Conservation (phyloP, 1,139 yeast genomes). For the Kazachstania sp. region DNA sequence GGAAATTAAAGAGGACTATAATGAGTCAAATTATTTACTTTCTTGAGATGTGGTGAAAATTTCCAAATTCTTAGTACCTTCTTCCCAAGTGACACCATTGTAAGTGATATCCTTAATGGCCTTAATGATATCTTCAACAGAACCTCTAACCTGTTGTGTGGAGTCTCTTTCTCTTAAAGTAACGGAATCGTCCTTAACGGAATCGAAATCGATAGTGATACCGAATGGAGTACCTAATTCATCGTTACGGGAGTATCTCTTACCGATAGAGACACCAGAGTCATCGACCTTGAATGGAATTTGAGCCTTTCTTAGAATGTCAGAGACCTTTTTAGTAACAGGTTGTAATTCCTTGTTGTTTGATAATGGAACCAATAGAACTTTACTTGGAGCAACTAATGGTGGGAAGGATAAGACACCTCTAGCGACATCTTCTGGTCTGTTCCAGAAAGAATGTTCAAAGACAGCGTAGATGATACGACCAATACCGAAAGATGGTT, state of each 20-base stretch:
- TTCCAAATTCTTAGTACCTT: constrained; percentile 64
- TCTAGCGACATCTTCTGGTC: constrained; percentile 89
- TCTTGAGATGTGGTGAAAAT: constrained; percentile 39
- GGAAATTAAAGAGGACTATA: background rate
- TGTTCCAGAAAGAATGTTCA: constrained; percentile 92
- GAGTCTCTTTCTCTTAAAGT: constrained; percentile 98
- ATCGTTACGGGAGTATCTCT: constrained; percentile 97
- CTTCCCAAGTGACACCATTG: constrained; percentile 69
- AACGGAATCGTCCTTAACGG: constrained; percentile 79
- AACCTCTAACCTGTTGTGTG: constrained; percentile 94
- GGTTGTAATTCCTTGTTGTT: constrained; percentile 76
- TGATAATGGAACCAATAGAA: constrained; percentile 87
- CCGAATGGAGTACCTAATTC: constrained; percentile 99
- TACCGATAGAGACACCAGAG: constrained; percentile 96
- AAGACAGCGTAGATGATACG: constrained; percentile 88
- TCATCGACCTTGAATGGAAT: constrained; percentile 96
- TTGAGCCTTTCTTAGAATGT: constrained; percentile 66
- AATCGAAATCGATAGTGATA: constrained; percentile 93
- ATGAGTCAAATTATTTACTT: background rate
- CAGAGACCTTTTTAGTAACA: constrained; percentile 59
- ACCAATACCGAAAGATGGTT: constrained; percentile 99
- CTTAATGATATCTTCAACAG: constrained; percentile 62
- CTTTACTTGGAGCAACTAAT: constrained; percentile 95
- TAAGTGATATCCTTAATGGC: constrained; percentile 76
- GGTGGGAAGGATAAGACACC: constrained; percentile 92